Conservation (phyloP, 305 asterid species). For the Solanum hybrid region DNA sequence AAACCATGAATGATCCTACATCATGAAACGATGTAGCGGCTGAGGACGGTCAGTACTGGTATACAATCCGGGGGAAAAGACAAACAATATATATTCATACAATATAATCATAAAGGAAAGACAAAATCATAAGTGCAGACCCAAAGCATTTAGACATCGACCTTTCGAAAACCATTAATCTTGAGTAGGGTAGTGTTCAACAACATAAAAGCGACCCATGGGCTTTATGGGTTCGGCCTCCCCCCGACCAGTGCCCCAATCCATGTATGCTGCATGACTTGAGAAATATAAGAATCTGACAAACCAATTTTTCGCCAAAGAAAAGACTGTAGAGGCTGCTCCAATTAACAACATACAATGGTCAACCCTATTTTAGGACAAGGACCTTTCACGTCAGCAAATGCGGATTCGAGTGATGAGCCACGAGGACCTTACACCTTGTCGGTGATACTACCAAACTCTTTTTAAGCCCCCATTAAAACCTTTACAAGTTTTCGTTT, state of each 20-base stretch:
- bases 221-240: background rate
- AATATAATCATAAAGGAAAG: background rate
- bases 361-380: background rate
- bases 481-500: background rate
- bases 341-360: background rate
- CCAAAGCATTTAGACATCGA: background rate
- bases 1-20: background rate
- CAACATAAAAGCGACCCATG: background rate
- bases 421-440: background rate
- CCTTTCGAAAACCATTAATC: background rate
- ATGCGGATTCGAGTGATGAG: background rate
- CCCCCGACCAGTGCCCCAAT: background rate
- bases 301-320: background rate
- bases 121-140: background rate
- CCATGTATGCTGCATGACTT: background rate
- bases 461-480: background rate
- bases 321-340: background rate
- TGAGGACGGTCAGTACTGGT: background rate
- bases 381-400: background rate
- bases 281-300: background rate
- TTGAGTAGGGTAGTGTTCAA: background rate
- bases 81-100: background rate
- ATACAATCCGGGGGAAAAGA: background rate
- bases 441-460: background rate
- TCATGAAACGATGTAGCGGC: background rate